Percentiles rank a stretch among this genome's conserved stretches.
Conservation (phyloP, 257 asterid species). For the Linaria vulgaris region DNA sequence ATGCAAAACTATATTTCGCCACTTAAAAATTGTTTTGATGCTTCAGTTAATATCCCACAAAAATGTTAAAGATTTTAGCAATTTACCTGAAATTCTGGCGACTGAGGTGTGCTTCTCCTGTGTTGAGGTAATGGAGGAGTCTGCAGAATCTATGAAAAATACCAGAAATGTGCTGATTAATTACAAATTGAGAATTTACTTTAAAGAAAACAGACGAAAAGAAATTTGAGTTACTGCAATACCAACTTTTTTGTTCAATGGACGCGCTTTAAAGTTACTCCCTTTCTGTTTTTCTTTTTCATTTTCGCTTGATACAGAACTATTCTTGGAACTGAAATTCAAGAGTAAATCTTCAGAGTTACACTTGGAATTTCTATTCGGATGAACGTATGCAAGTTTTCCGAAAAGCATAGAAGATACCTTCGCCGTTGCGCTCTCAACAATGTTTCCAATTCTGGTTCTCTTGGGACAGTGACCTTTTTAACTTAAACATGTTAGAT, state of each 20-base stretch:
- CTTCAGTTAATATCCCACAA: neutral
- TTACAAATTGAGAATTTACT: neutral
- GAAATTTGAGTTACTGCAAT: constrained; percentile 2
- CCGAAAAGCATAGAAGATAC: constrained; percentile 29
- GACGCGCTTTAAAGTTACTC: constrained; percentile 34
- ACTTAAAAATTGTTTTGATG: neutral
- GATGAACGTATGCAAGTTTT: constrained; percentile 1
- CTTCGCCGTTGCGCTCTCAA: constrained; percentile 78
- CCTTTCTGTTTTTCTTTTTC: constrained; percentile 35
- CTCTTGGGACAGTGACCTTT: constrained; percentile 78
- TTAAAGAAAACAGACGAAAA: neutral
- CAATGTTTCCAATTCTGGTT: constrained; percentile 67
- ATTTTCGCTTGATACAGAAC: constrained; percentile 45
- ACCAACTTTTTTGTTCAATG: constrained; percentile 68
- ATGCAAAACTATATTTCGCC: neutral
- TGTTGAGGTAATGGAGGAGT: constrained; percentile 36
- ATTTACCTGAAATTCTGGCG: constrained; percentile 58
- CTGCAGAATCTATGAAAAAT: constrained; percentile 38
- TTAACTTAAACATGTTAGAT: constrained; percentile 11
- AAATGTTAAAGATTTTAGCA: neutral
- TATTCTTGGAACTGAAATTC: constrained; percentile 56
- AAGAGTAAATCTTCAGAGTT: neutral
- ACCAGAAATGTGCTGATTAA: neutral
- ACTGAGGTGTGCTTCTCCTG: constrained; percentile 43
- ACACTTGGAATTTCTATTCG: neutral